Evolutionary conservation across 2,329 filamentous ascomycete genomes (phyloP), one percentile per base, ranked within the genome.

Genomic region (Ilyonectria sp.): DNA sequence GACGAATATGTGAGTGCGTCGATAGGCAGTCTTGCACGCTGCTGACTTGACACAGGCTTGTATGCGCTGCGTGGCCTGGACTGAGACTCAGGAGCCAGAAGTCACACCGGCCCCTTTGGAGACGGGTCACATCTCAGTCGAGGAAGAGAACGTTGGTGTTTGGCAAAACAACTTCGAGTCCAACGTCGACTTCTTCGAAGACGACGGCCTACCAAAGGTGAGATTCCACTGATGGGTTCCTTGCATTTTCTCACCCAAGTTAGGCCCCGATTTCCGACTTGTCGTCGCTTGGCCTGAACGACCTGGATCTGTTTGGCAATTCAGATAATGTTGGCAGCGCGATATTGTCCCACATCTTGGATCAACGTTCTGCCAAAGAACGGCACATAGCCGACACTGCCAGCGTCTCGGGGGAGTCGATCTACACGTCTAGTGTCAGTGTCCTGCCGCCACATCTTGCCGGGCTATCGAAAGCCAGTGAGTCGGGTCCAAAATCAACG

Each of bases 61-160:
- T 67, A 73, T 66, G 46, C 69, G 72, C 60, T 83, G 82, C 59
- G 74, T 71, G 10, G 79, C 77, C 4, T 83, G 81, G 81, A 73
- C 63, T 0, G 78, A 80, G 35, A 78, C 75, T 1, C 80, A 82
- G 44, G 82, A 83, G 37, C 77, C 77, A 1, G 70, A 68, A 1
- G 76, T 81, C 3, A 72, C 69, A 0, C 79, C 80, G 0, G 60
- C 65, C 0, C 75, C 76, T 0, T 70, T 81, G 1, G 76, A 77
- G 31, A 79, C 79, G 0, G 80, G 79, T 0, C 79, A 81, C 33
- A 65, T 79, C 11, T 80, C 79, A 0, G 50, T 70, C 0, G 80
- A 81, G 33, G 80, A 82, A 46, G 33, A 67, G 15, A 47, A 55
- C 2, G 33, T 40, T 1, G 61, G 71, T 11, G 53, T 56, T 4